A percentile compares a stretch with the other conserved stretches of the same genome.
These are phyloP conservation scores for Nannizziopsis arthrosporioides DNA, from an alignment of 2,329 filamentous ascomycete genomes.

Conservation along the genomic window DNA sequence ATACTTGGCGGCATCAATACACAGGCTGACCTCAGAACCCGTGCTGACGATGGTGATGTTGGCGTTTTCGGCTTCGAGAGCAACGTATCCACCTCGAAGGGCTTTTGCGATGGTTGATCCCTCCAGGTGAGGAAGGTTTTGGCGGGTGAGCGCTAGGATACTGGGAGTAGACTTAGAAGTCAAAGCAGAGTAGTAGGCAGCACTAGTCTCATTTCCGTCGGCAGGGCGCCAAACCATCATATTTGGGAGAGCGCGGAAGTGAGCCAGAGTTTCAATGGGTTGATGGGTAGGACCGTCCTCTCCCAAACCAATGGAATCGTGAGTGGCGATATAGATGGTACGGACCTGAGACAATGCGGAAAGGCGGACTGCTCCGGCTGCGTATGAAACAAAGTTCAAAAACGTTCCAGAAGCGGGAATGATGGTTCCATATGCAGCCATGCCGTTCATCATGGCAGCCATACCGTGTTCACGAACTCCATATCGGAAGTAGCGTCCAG, in stretches of 20 bases:
- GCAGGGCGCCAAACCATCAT: constrained; percentile 99
- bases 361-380: constrained; percentile 85
- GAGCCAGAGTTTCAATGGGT: constrained; percentile 93
- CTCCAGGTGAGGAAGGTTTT: constrained; percentile 97
- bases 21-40: constrained; percentile 90
- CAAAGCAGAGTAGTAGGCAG: constrained; percentile 90
- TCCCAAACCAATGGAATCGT: constrained; percentile 98
- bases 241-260: constrained; percentile 98
- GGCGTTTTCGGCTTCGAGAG: constrained; percentile 71
- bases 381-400: constrained; percentile 98
- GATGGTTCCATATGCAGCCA: constrained; percentile 87
- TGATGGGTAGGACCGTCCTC: constrained; percentile 98
- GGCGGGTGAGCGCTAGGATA: constrained; percentile 88
- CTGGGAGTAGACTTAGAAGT: constrained; percentile 81
- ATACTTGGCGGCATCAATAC: constrained; percentile 81
- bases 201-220: constrained; percentile 95
- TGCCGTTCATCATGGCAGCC: constrained; percentile 52
- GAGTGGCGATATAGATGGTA: constrained; percentile 88
- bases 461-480: constrained; percentile 43
- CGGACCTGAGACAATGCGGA: constrained; percentile 85
- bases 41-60: constrained; percentile 84
- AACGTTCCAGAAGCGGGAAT: constrained; percentile 93
- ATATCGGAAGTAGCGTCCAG: constrained; percentile 65
- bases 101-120: constrained; percentile 79
- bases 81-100: constrained; percentile 90